Conservation (phyloP, 805 yeast genomes). For the Lachancea quebecensis region DNA sequence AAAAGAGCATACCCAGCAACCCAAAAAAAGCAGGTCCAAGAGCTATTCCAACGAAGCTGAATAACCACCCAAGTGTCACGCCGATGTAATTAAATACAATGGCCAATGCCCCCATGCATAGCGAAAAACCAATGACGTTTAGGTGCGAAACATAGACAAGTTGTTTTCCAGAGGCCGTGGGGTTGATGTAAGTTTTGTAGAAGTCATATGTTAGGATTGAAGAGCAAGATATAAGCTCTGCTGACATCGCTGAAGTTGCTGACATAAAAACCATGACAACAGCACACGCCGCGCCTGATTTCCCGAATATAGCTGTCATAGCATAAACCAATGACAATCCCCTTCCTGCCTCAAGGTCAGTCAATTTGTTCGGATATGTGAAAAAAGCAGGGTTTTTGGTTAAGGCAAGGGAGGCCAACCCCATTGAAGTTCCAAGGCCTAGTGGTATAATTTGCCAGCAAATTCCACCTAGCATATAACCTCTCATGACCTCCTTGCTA, state of each 20-base stretch:
- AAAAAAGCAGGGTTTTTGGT: constrained; percentile 64
- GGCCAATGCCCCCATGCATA: constrained; percentile 1
- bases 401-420: constrained; percentile 65
- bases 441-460: constrained; percentile 85
- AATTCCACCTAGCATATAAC: constrained; percentile 73
- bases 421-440: constrained; percentile 70
- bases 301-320: constrained; percentile 71
- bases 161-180: constrained; percentile 51
- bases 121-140: neutral
- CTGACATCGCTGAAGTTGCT: constrained; percentile 78
- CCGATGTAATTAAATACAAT: constrained; percentile 4
- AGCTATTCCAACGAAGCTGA: constrained; percentile 1
- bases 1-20: neutral
- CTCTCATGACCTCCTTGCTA: constrained; percentile 72
- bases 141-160: constrained; percentile 3
- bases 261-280: constrained; percentile 76
- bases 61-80: constrained; percentile 1
- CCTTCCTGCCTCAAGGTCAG: constrained; percentile 31
- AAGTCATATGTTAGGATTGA: constrained; percentile 74
- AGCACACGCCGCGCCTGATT: constrained; percentile 73
- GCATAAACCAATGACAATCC: constrained; percentile 56
- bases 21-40: constrained; percentile 2
- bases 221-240: constrained; percentile 77
- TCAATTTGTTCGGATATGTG: constrained; percentile 57
- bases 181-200: constrained; percentile 68